Evolutionary conservation across 2,329 filamentous ascomycete genomes (phyloP), one percentile per base, ranked within the genome.

Genomic region (Curvularia eragrostidis): DNA sequence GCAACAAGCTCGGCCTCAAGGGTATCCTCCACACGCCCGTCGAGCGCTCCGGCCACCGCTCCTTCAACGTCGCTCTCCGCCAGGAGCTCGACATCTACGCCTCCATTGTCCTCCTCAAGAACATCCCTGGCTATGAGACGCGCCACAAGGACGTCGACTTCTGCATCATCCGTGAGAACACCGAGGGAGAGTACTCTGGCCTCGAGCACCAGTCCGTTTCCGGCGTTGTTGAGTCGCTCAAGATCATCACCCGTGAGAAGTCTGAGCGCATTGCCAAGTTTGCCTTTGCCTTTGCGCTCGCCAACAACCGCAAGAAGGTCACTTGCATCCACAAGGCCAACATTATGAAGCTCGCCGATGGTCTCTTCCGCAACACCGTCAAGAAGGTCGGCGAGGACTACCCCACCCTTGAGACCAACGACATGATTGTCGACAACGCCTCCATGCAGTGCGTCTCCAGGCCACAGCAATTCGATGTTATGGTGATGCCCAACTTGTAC

Each of bases 251-350:
- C 69, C 92, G 93, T 74, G 93, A 93, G 81, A 98, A 99, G 87
- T 97, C 93, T 54, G 95, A 99, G 88, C 92, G 95, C 78, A 99
- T 99, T 75, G 92, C 94, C 83, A 97, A 97, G 83, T 99, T 99
- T 77, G 95, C 95, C 67, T 98, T 98, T 80, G 90, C 91, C 77
- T 99, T 99, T 76, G 95, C 95, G 58, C 89, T 98, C 58, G 95
- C 95, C 81, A 99, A 99, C 87, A 94, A 96, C 87, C 89, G 95
- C 78, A 94, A 96, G 86, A 98, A 98, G 90, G 92, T 99, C 57
- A 98, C 95, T 69, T 97, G 94, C 84, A 98, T 99, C 78, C 95
- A 99, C 90, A 99, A 99, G 87, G 95, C 95, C 82, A 99, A 99
- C 87, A 99, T 99, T 84, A 99, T 99, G 95, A 99, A 99, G 87